phyloP scores from a whole-genome alignment of 352 stramenopile genomes.

The Blastocystis sp. region DNA sequence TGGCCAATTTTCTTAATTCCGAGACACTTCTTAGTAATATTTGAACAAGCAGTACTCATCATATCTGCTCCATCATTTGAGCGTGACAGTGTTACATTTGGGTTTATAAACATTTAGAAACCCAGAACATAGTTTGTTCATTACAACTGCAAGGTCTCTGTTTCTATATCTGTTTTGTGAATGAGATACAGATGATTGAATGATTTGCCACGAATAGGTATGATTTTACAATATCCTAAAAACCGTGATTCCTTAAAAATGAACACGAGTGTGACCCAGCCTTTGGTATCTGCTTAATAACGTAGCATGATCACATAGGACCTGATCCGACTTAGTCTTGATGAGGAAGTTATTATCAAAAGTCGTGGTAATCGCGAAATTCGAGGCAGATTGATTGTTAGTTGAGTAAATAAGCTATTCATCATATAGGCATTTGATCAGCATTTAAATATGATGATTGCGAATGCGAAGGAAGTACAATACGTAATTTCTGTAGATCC shows the following conservation, averaged over 20 bases:
- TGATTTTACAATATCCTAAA: neutral
- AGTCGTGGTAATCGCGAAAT: slow-evolving; percentile 31
- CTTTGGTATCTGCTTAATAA: neutral
- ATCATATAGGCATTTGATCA: slow-evolving; percentile 45
- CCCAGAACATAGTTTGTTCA: neutral
- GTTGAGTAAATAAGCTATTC: neutral
- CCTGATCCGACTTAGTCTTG: slow-evolving; percentile 51
- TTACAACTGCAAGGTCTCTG: neutral
- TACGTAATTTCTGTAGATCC: neutral
- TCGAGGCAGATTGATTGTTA: slow-evolving; percentile 40
- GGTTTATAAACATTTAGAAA: slow-evolving; percentile 62
- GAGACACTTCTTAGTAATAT: slow-evolving; percentile 7
- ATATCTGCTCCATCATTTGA: neutral
- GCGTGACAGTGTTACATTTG: neutral
- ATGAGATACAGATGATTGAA: too few species aligned
- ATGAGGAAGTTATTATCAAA: slow-evolving; percentile 57
- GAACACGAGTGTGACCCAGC: neutral
- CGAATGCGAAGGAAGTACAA: slow-evolving; percentile 48
- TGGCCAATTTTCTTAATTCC: neutral
- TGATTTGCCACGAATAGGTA: neutral
- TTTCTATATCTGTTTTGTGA: too few species aligned
- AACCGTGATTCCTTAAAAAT: neutral
- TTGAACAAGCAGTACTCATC: neutral
- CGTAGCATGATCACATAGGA: neutral
- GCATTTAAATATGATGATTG: slow-evolving; percentile 57